These are phyloP conservation scores for Penicillium dipodomyicola DNA, from an alignment of 495 filamentous ascomycete genomes.

Conservation along the genomic window DNA sequence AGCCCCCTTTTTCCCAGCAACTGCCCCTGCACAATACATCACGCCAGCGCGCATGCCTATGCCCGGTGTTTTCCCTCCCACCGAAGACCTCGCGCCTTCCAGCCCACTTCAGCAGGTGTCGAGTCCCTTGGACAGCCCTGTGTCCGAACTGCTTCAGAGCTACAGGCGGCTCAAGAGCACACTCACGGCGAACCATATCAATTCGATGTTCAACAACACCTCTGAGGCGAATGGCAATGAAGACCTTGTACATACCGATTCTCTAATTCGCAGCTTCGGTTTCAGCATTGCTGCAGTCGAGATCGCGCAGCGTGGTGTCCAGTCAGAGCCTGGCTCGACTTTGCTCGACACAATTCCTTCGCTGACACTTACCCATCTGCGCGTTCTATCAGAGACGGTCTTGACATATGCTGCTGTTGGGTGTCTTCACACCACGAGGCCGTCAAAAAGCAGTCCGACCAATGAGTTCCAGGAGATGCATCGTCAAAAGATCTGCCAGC, in stretches of 20 bases:
- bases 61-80: conserved; percentile 45
- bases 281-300: conserved; percentile 88
- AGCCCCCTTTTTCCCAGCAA: conserved; percentile 32
- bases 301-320: conserved; percentile 85
- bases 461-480: conserved; percentile 68
- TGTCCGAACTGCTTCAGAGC: conserved; percentile 72
- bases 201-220: conserved; percentile 46
- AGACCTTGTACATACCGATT: conserved; percentile 62
- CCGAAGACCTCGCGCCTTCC: conserved; percentile 34
- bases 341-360: conserved; percentile 83
- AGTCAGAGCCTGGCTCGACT: conserved; percentile 69
- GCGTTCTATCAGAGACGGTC: conserved; percentile 84
- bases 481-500: conserved; percentile 69
- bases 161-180: conserved; percentile 81
- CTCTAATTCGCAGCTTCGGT: conserved; percentile 70
- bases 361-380: conserved; percentile 80
- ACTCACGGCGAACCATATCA: conserved; percentile 66
- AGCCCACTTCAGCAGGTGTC: conserved; percentile 37
- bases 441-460: conserved; percentile 56
- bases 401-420: conserved; percentile 80
- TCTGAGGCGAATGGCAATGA: conserved; percentile 40
- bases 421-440: conserved; percentile 52
- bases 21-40: conserved; percentile 22
- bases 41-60: conserved; percentile 41
- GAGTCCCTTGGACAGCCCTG: conserved; percentile 40